These are phyloP conservation scores for Phytophthora quininea DNA, from an alignment of 352 stramenopile species.

Conservation along the genomic window DNA sequence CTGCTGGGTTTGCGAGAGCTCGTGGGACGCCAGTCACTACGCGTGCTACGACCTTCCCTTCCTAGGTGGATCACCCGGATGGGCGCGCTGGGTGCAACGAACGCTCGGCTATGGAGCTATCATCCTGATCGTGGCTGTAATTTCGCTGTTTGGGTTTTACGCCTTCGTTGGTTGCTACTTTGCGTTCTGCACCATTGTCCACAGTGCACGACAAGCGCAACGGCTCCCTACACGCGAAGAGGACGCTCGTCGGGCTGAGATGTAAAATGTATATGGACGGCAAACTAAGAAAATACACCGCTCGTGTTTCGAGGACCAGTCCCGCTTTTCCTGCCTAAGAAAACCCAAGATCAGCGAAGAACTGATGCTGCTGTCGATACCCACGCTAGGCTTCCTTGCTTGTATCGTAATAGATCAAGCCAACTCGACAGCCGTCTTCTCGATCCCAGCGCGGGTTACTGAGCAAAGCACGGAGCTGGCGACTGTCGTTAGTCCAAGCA, in stretches of 20 bases:
- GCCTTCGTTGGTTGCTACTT: slow-evolving; percentile 57
- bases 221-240: slow-evolving; percentile 6
- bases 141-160: slow-evolving; percentile 63
- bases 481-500: slow-evolving; percentile 11
- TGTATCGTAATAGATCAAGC: no score
- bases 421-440: slow-evolving; percentile 8
- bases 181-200: slow-evolving; percentile 27
- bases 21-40: slow-evolving; percentile 71
- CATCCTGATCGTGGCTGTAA: slow-evolving; percentile 54
- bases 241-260: background rate
- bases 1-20: slow-evolving; percentile 70
- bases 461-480: background rate
- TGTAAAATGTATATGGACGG: background rate
- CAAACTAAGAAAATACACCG: background rate
- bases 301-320: no score
- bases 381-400: no score
- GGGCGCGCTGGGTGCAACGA: slow-evolving; percentile 45
- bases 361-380: no score
- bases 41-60: slow-evolving; percentile 73
- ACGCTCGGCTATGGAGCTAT: slow-evolving; percentile 54
- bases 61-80: slow-evolving; percentile 34
- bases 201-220: slow-evolving; percentile 19
- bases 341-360: no score
- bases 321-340: no score
- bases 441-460: slow-evolving; percentile 6